phyloP scores from a whole-genome alignment of 75 land plant species.

The Selaginella tamariscina region DNA sequence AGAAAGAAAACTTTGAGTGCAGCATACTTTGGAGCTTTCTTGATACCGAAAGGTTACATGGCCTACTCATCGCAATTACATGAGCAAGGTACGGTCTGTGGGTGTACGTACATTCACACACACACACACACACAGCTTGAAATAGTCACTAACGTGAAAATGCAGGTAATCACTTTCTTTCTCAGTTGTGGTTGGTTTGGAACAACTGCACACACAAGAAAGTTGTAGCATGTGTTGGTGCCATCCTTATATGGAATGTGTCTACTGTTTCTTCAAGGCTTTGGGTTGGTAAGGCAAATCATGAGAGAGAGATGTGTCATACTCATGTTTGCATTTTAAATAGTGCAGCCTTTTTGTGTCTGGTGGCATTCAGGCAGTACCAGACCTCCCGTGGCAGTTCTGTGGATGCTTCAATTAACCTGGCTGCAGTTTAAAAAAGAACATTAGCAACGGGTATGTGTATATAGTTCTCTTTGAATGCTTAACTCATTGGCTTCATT shows the following conservation, averaged over 20 bases:
- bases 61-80: background rate
- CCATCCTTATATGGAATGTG: background rate
- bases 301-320: too few species aligned
- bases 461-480: too few species aligned
- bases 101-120: background rate
- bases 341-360: background rate
- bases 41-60: background rate
- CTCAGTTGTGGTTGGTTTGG: background rate
- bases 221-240: background rate
- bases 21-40: background rate
- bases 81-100: background rate
- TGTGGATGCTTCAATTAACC: background rate
- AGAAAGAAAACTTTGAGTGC: too few species aligned
- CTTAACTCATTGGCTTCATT: too few species aligned
- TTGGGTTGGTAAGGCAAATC: background rate
- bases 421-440: too few species aligned
- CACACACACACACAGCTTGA: too few species aligned
- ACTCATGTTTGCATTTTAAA: too few species aligned
- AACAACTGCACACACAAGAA: background rate
- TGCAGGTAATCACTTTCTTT: background rate
- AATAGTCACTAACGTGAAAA: too few species aligned
- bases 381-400: background rate
- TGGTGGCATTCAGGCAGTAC: background rate
- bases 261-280: background rate
- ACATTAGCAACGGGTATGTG: background rate